Conservation (phyloP, 2,329 filamentous ascomycete species). For the Purpureocillium lavendulum region DNA sequence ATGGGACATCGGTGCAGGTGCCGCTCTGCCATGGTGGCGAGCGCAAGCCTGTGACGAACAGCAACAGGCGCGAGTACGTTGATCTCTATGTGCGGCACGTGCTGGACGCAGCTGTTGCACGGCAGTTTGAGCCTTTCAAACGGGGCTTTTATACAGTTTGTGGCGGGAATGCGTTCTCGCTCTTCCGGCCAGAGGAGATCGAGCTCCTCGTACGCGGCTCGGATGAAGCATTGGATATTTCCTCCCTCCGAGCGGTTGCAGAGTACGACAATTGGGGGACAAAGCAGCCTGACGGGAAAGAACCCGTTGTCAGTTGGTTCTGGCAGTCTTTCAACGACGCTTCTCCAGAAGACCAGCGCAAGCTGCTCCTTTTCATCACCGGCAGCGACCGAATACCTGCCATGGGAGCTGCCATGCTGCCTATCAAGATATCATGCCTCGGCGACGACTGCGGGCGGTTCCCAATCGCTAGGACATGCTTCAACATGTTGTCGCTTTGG, state of each 20-base stretch:
- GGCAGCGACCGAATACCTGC: conserved; percentile 87
- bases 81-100: conserved; percentile 75
- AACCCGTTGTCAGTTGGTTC: conserved; percentile 74
- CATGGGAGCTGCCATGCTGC: conserved; percentile 71
- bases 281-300: conserved; percentile 44
- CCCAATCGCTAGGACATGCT: conserved; percentile 83
- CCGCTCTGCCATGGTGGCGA: conserved; percentile 70
- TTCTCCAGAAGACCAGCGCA: conserved; percentile 60
- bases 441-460: conserved; percentile 68
- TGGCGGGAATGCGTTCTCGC: conserved; percentile 75
- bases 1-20: conserved; percentile 57
- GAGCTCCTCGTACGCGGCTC: conserved; percentile 80
- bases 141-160: conserved; percentile 90
- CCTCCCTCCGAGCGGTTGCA: conserved; percentile 66
- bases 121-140: conserved; percentile 91
- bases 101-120: conserved; percentile 66
- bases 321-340: conserved; percentile 73
- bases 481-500: conserved; percentile 75
- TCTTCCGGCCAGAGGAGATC: conserved; percentile 88
- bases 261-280: conserved; percentile 73
- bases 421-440: conserved; percentile 67
- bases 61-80: conserved; percentile 78
- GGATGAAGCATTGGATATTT: conserved; percentile 74
- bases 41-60: conserved; percentile 68
- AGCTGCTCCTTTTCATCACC: conserved; percentile 78